phyloP scores from a whole-genome alignment of 2,329 filamentous ascomycete genomes.

The Aspergillus sclerotialis region DNA sequence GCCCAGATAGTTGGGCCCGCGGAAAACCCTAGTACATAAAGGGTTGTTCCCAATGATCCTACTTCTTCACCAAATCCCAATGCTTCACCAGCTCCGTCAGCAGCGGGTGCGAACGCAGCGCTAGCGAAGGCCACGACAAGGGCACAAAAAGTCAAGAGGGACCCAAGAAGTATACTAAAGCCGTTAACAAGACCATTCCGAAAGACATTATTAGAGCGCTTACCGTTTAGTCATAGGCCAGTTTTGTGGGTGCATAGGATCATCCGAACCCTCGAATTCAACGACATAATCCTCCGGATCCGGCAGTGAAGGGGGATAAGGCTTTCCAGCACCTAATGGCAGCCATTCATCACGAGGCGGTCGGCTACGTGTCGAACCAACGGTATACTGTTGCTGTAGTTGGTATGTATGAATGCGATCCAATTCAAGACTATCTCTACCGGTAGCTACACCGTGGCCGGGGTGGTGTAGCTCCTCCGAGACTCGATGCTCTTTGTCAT shows the following conservation, averaged over 20 bases:
- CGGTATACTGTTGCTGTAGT: conserved; percentile 11
- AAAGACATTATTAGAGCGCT: no score
- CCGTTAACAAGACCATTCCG: no score
- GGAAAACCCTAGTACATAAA: conserved; percentile 45
- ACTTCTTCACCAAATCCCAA: conserved; percentile 39
- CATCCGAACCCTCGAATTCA: conserved; percentile 46
- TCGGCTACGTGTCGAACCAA: conserved; percentile 11
- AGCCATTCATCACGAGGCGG: conserved; percentile 11
- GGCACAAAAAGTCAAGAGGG: conserved; percentile 12
- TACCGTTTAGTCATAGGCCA: conserved; percentile 42
- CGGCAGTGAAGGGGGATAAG: conserved; percentile 43
- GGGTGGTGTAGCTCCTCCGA: neutral
- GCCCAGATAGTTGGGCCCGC: conserved; percentile 57
- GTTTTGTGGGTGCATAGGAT: conserved; percentile 47
- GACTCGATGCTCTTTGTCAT: neutral
- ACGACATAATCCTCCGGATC: conserved; percentile 47
- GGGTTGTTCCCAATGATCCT: conserved; percentile 36
- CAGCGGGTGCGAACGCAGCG: conserved; percentile 62
- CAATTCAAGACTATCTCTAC: conserved; percentile 6
- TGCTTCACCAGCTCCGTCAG: conserved; percentile 42
- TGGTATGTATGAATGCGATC: conserved; percentile 12
- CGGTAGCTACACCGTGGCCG: neutral
- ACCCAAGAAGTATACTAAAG: conserved; percentile 10
- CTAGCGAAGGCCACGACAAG: conserved; percentile 41
- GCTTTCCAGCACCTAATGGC: conserved; percentile 31